Percentiles rank a stretch among this genome's conserved stretches.
Conservation (phyloP, 495 filamentous ascomycete genomes). For the Penicillium bovifimosum region DNA sequence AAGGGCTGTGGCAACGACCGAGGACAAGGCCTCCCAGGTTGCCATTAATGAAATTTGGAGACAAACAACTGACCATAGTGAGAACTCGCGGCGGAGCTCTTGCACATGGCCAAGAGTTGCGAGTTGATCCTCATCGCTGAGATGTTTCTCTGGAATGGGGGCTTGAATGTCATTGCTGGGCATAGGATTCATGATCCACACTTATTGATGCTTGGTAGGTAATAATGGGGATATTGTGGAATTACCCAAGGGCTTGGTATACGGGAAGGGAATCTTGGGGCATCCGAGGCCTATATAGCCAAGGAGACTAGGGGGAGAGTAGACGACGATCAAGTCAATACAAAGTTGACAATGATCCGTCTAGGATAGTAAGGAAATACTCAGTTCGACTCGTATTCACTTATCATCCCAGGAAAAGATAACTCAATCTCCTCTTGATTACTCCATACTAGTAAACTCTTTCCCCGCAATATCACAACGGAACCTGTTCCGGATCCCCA, state of each 20-base stretch:
- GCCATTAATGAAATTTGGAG: slow-evolving; percentile 31
- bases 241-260: background rate
- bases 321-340: background rate
- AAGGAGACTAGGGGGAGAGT: background rate
- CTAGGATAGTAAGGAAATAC: background rate
- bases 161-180: slow-evolving; percentile 5
- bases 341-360: background rate
- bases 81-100: slow-evolving; percentile 25
- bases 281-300: background rate
- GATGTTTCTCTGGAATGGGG: slow-evolving; percentile 11
- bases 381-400: background rate
- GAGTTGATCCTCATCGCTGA: slow-evolving; percentile 23
- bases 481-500: slow-evolving; percentile 1
- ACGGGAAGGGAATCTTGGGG: background rate
- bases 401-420: background rate
- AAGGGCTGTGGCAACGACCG: slow-evolving; percentile 18
- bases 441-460: too few relatives aligned
- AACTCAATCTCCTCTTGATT: background rate
- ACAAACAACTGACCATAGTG: slow-evolving; percentile 23
- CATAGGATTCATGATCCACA: slow-evolving; percentile 4
- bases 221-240: background rate
- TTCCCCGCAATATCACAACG: slow-evolving; percentile 6
- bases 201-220: background rate
- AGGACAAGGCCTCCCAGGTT: slow-evolving; percentile 30
- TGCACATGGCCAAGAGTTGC: slow-evolving; percentile 24